Evolutionary conservation across 768 basidiomycete genomes (phyloP), one percentile per base, ranked within the genome.

Genomic region (Psilocybe cyanescens): DNA sequence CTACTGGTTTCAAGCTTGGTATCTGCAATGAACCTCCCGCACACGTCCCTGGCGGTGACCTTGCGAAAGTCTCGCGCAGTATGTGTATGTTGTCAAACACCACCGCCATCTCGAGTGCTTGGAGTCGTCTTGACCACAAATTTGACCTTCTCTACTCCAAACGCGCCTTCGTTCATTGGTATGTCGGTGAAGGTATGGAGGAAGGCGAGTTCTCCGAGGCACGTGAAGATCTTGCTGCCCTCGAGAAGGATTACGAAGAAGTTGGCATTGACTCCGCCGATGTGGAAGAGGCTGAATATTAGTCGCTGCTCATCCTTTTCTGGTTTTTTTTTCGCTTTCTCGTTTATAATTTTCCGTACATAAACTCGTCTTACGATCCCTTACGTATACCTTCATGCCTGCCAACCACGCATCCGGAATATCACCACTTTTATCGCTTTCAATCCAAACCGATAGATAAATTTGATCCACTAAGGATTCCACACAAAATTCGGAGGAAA

Each of bases 201-300:
- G 97, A 99, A 83, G 97, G 97, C 77, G 97, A 99, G 79, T 98
- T 98, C 80, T 95, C 94, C 50, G 96, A 97, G 79, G 97, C 97
- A 49, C 91, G 96, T 68, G 97, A 99, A 75, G 97, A 99, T 79
- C 88, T 99, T 63, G 97, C 97, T 46, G 97, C 97, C 6, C 86
- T 99, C 61, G 96, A 98, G 80, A 96, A 93, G 75, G 94, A 95
- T 74, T 95, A 94, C 71, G 92, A 95, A 74, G 93, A 97, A 76
- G 94, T 91, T 65, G 90, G 89, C 60, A 88, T 83, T 51, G 90
- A 91, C 74, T 89, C 90, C 31, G 88, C 83, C 57, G 90, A 91
- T 63, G 83, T 75, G 65, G 90, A 90, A 72, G 90, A 89, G 71
- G 84, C 80, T 61, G 85, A 87, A 72, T 87, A 86, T 73, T 87